Evolutionary conservation across 345 rosid species (phyloP).

Genomic region (Psidium friedrichsthalianum): DNA sequence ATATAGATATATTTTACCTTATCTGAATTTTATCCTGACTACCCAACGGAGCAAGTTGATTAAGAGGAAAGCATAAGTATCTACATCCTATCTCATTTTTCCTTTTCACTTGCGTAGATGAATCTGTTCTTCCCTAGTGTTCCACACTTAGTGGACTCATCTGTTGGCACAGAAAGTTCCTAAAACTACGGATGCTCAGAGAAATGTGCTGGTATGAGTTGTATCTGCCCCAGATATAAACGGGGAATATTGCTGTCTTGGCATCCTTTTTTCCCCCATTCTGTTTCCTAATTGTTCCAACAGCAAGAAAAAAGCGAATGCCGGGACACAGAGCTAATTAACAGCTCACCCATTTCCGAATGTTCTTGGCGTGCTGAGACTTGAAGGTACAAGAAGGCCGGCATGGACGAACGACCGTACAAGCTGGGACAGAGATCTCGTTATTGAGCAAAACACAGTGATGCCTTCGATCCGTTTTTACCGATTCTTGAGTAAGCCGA

Average conservation of each 20-base stretch:
- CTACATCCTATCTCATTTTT: background rate
- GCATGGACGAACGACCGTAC: background rate
- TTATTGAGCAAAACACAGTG: background rate
- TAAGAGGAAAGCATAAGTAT: background rate
- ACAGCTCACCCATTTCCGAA: background rate
- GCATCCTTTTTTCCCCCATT: background rate
- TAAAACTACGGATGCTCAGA: background rate
- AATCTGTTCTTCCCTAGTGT: background rate
- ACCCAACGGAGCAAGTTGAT: background rate
- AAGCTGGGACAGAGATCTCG: background rate
- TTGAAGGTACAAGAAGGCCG: background rate
- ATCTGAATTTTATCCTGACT: no score
- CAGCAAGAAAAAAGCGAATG: background rate
- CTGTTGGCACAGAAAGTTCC: background rate
- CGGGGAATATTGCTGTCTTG: background rate
- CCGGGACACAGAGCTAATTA: background rate
- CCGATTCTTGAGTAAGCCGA: background rate
- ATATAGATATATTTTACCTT: no score
- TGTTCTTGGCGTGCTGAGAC: background rate
- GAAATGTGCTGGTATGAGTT: background rate
- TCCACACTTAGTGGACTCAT: background rate
- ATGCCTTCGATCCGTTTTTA: background rate
- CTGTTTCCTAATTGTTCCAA: background rate
- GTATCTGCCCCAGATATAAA: background rate
- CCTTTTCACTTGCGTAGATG: background rate